Evolutionary conservation across 139 green algal species (phyloP), one percentile per base, ranked within the genome.

Genomic region (Chlorella ohadii): DNA sequence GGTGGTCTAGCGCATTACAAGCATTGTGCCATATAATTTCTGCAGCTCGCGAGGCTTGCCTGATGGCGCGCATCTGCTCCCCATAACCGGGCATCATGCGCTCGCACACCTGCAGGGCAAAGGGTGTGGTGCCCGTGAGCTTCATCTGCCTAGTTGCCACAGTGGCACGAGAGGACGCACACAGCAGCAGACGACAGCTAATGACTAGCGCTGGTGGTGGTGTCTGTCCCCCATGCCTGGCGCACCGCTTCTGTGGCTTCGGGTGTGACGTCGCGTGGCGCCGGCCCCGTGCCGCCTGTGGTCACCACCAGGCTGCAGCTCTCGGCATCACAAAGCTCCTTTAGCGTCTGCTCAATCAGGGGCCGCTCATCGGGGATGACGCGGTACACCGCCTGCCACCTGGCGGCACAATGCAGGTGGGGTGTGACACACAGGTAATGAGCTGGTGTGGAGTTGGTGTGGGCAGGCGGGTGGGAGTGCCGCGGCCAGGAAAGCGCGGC

Each of bases 71-170:
- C 96, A 98, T 98, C 85, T 97, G 95, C 87, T 98, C 96, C 0
- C 96, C 96, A 79, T 97, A 98, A 3, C 96, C 96, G 2, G 96
- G 96, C 92, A 98, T 95, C 93, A 98, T 95, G 15, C 91, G 87
- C 22, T 89, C 73, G 84, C 95, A 98, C 20, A 98, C 90, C 87
- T 92, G 83, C 23, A 77, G 70, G 39, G 44, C 44, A 51, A 9
- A 6, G 44, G 44, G 44, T 51, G 44, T 6, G 6, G 44, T 9
- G 6, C 44, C 6, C 44, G 44, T 51, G 44, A 6, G 7, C 7
- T 16, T 51, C 44, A 51, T 51, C 7, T 16, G 44, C 44, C n/a
- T n/a, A n/a, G n/a, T n/a, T n/a, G n/a, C n/a, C n/a, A n/a, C n/a
- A n/a, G n/a, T n/a, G n/a, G n/a, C n/a, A n/a, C n/a, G n/a, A n/a